These are phyloP conservation scores for Chalaropsis thielavioides DNA, from an alignment of 2,329 filamentous ascomycete genomes.

Conservation along the genomic window DNA sequence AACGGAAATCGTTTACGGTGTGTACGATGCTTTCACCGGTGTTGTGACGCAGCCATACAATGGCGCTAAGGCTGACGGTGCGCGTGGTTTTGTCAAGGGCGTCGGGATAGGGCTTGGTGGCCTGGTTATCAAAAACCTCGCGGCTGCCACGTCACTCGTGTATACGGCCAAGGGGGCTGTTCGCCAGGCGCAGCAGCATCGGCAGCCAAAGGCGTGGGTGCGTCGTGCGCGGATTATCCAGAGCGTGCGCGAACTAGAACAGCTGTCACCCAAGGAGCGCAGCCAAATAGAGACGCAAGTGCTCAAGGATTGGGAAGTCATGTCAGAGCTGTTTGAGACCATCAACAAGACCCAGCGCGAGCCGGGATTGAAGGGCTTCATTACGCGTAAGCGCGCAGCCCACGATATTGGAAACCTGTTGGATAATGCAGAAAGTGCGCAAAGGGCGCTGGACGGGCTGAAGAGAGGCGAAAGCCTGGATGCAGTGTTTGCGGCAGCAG, in stretches of 20 bases:
- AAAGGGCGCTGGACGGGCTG: conserved; percentile 32
- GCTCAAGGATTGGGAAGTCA: conserved; percentile 29
- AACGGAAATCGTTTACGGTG: conserved; percentile 45
- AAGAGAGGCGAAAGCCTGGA: conserved; percentile 29
- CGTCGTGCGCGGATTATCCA: conserved; percentile 45
- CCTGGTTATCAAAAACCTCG: conserved; percentile 49
- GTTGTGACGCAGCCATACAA: conserved; percentile 33
- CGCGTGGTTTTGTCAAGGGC: conserved; percentile 35
- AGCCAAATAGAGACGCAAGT: conserved; percentile 24
- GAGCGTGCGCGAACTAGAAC: conserved; percentile 34
- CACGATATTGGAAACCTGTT: conserved; percentile 29
- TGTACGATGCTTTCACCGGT: conserved; percentile 52
- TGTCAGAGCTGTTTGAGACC: conserved; percentile 28
- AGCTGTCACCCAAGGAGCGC: conserved; percentile 25
- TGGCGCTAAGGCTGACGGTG: conserved; percentile 40
- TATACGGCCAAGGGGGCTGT: conserved; percentile 50
- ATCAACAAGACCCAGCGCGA: conserved; percentile 26
- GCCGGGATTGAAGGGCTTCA: conserved; percentile 21
- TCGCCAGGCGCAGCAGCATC: conserved; percentile 41
- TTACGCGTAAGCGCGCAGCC: conserved; percentile 26
- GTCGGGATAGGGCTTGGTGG: conserved; percentile 49
- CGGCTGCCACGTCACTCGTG: conserved; percentile 44
- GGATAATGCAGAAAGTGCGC: conserved; percentile 35
- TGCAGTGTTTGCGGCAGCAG: conserved; percentile 18
- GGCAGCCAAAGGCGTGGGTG: conserved; percentile 38